phyloP scores from a whole-genome alignment of 1,284 basidiomycete species.

The Violaceomyces palustris region DNA sequence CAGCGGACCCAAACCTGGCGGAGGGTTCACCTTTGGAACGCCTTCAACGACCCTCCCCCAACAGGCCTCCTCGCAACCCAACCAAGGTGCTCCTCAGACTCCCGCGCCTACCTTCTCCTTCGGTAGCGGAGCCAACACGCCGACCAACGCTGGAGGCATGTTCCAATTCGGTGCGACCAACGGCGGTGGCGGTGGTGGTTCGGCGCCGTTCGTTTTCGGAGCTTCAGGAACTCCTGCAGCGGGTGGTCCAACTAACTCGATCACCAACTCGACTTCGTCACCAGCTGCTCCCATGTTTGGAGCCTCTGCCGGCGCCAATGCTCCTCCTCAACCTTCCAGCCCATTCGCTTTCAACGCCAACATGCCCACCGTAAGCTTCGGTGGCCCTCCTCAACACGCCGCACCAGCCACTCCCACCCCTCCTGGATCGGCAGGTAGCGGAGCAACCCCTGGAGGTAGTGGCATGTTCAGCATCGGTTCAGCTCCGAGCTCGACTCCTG shows the following conservation, averaged over 20 bases:
- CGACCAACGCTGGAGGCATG: neutral
- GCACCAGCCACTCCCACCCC: slow-evolving; percentile 4
- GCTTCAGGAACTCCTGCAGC: slow-evolving; percentile 1
- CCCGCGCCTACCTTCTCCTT: neutral
- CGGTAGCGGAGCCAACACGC: neutral
- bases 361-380: neutral
- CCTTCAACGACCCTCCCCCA: neutral
- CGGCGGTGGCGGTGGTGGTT: slow-evolving; percentile 1
- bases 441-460: too few relatives aligned
- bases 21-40: slow-evolving; percentile 2
- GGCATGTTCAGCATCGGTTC: slow-evolving; percentile 38
- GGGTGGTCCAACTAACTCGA: neutral
- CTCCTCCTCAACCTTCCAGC: neutral
- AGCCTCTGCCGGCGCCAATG: neutral
- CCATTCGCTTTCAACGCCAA: neutral
- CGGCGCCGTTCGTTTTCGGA: slow-evolving; percentile 14
- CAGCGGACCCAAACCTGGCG: too few relatives aligned
- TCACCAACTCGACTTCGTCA: neutral
- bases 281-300: neutral
- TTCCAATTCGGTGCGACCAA: neutral
- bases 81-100: neutral
- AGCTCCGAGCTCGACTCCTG: slow-evolving; percentile 10
- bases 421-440: slow-evolving; percentile 5
- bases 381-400: too few relatives aligned
- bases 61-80: neutral